These are phyloP conservation scores for Auriscalpium vulgare DNA, from an alignment of 768 basidiomycete genomes.

Conservation along the genomic window DNA sequence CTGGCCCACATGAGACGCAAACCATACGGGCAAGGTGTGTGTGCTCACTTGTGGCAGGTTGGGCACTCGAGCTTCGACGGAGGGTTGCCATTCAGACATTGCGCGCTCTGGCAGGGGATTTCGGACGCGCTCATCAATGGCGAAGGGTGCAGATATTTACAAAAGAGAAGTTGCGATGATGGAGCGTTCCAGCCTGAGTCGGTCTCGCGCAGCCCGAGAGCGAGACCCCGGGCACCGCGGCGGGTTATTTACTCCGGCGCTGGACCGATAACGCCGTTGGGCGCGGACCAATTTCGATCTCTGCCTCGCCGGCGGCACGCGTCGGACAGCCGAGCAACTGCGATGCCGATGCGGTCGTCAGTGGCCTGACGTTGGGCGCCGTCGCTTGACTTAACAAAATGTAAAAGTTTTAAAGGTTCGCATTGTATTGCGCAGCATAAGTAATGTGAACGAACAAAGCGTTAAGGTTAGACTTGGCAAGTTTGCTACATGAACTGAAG, in stretches of 20 bases:
- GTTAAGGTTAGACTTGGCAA: neutral
- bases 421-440: too few relatives aligned
- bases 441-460: too few relatives aligned
- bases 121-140: constrained; percentile 29
- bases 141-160: neutral
- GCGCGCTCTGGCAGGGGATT: constrained; percentile 57
- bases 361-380: neutral
- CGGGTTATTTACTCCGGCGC: too few relatives aligned
- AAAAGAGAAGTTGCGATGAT: neutral
- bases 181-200: too few relatives aligned
- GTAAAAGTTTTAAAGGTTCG: too few relatives aligned
- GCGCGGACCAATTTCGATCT: neutral
- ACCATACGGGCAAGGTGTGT: neutral
- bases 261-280: neutral
- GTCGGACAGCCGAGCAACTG: neutral
- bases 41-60: constrained; percentile 79
- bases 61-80: constrained; percentile 87
- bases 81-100: constrained; percentile 75
- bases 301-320: neutral
- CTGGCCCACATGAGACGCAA: constrained; percentile 28
- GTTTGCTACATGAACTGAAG: neutral
- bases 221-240: too few relatives aligned
- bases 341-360: neutral
- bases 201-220: too few relatives aligned
- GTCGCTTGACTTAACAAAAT: neutral